Base-by-base conservation (phyloP, 2,329 filamentous ascomycete species). In the Verticillium nubilum region DNA sequence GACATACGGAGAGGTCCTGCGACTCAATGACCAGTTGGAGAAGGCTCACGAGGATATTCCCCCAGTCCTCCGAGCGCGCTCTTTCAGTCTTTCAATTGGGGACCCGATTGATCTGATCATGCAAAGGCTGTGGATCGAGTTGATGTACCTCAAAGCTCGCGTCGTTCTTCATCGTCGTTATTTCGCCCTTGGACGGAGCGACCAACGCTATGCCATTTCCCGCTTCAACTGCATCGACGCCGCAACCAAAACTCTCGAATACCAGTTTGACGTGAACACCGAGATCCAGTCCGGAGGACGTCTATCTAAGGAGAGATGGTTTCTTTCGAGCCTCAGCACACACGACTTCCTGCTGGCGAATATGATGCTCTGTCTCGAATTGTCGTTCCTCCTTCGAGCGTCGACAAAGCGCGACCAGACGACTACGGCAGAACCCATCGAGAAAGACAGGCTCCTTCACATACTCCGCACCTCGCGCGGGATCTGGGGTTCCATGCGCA, bases 261-360 rank as follows among this genome's bases (percentile, higher is more conserved):
- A 76, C 42, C 80, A 82, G 60, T 72, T 70, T 56, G 73, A 73
- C 12, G 62, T 82, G 7, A 73, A 80, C 59, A 62, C 64, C 2
- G 75, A 78, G 56, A 69, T 74, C 10, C 70, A 74, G 52, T 73
- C 73, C 0, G 74, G 73, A 0, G 75, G 76, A 0, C 70, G 70
- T 5, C 61, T 81, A 9, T 69, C 70, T 56, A 70, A 72, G 4
- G 68, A 78, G 37, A 72, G 70, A 47, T 80, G 76, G 76, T 76
- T 77, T 52, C 61, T 79, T 17, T 73, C 73, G 12, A 76, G 76
- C 3, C 63, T 79, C 3, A 70, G 76, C 56, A 72, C 72, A 2
- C 75, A 79, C 59, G 77, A 79, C 61, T 80, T 81, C 54, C 67
- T 81, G 7, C 70, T 80, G 2, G 79, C 78, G 1, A 76, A 76